phyloP scores from a whole-genome alignment of 176 grass and related monocot species.

The Oryza glaberrima region DNA sequence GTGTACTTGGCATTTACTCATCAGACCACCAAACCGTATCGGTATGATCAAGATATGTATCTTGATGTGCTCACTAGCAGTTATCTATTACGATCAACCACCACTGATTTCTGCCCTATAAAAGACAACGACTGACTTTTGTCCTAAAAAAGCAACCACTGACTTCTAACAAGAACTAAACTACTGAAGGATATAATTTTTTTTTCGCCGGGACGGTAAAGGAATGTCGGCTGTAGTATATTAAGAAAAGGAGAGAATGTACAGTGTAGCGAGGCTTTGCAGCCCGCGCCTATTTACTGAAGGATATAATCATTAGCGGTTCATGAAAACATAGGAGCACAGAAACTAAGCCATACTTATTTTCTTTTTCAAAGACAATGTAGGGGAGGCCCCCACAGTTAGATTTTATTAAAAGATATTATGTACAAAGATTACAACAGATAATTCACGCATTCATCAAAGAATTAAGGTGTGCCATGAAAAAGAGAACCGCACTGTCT shows the following conservation, averaged over 20 bases:
- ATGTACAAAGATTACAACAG: too few relatives aligned
- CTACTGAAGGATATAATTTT: not conserved
- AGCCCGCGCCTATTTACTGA: too few relatives aligned
- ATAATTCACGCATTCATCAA: not conserved
- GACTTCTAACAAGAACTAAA: not conserved
- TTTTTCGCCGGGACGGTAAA: too few relatives aligned
- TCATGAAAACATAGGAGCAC: constrained; percentile 7
- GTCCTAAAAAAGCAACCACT: not conserved
- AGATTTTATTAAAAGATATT: too few relatives aligned
- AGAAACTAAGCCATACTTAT: not conserved
- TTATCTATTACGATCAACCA: not conserved
- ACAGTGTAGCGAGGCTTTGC: too few relatives aligned
- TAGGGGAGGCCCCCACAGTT: too few relatives aligned
- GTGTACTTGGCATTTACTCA: not conserved
- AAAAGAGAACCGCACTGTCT: not conserved
- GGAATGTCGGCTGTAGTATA: too few relatives aligned
- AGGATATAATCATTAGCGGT: not conserved
- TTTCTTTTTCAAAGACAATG: too few relatives aligned
- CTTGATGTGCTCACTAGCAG: not conserved
- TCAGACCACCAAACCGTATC: not conserved
- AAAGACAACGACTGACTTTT: too few relatives aligned
- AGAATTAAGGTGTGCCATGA: not conserved
- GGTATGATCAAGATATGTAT: not conserved
- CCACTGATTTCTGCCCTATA: not conserved
- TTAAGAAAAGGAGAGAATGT: too few relatives aligned